These are phyloP conservation scores for Aureobasidium musti DNA, from an alignment of 2,329 filamentous ascomycete genomes.

Conservation along the genomic window DNA sequence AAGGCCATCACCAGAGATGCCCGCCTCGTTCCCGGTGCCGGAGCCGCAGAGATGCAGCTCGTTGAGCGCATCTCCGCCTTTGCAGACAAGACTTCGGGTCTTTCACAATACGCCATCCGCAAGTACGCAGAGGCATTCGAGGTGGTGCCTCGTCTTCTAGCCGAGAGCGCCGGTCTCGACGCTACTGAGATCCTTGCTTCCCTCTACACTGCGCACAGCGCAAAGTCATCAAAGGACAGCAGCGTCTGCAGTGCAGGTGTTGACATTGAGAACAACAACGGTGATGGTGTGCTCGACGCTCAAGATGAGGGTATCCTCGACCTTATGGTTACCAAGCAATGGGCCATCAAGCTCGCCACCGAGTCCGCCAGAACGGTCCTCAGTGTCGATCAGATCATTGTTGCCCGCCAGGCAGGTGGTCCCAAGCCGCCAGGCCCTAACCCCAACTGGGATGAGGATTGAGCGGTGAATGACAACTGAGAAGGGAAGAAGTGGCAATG, in stretches of 20 bases:
- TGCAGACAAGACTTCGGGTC: conserved; percentile 87
- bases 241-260: conserved; percentile 86
- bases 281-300: conserved; percentile 79
- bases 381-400: conserved; percentile 98
- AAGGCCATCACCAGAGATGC: conserved; percentile 97
- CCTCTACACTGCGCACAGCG: conserved; percentile 80
- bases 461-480: conserved; percentile 1
- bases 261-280: conserved; percentile 86
- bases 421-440: conserved; percentile 96
- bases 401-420: conserved; percentile 93
- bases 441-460: conserved; percentile 71
- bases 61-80: conserved; percentile 88
- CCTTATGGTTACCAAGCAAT: conserved; percentile 86
- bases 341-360: conserved; percentile 96
- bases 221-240: conserved; percentile 53
- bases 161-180: conserved; percentile 92
- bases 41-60: conserved; percentile 91
- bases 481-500: not conserved
- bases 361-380: conserved; percentile 92
- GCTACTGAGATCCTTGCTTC: conserved; percentile 94
- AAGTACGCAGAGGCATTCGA: conserved; percentile 98
- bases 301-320: conserved; percentile 89
- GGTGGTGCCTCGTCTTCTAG: conserved; percentile 89
- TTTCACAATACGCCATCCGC: conserved; percentile 94
- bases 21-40: conserved; percentile 87